Evolutionary conservation across 306 rosid genomes (phyloP).

Genomic region (Macrotyloma uniflorum): DNA sequence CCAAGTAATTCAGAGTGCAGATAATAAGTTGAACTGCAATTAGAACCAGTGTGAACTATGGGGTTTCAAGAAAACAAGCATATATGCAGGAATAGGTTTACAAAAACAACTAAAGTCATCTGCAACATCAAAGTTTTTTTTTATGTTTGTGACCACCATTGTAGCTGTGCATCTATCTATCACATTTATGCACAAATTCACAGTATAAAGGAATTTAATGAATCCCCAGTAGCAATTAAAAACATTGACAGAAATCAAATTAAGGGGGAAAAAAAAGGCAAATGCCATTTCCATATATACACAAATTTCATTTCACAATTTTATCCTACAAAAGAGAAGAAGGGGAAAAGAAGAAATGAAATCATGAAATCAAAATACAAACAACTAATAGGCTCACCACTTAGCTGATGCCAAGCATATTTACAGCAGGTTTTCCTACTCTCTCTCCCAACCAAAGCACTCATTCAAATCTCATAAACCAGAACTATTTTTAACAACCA

Average conservation of each 20-base stretch:
- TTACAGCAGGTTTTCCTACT: conserved; percentile 56
- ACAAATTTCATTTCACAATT: conserved; percentile 51
- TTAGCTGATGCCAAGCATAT: conserved; percentile 62
- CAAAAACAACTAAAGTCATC: not conserved
- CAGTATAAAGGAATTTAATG: not conserved
- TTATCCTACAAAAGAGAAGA: conserved; percentile 52
- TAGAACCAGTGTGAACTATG: not conserved
- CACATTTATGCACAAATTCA: not conserved
- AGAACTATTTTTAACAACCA: conserved; percentile 47
- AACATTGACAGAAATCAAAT: not conserved
- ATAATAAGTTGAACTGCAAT: not conserved
- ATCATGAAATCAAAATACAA: conserved; percentile 54
- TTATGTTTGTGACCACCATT: not conserved
- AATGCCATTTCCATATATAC: conserved; percentile 50
- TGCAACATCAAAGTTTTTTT: not conserved
- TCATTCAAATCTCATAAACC: conserved; percentile 50
- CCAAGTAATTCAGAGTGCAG: not conserved
- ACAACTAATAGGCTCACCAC: conserved; percentile 58
- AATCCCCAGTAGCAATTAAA: not conserved
- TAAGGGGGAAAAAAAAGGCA: not conserved
- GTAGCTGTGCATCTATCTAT: not conserved
- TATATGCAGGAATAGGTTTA: not conserved
- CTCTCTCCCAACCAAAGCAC: conserved; percentile 51
- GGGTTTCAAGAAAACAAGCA: not conserved
- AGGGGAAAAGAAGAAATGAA: conserved; percentile 29